phyloP scores from a whole-genome alignment of 225 moss, liverwort and hornwort genomes.

The Anthoceros angustus region DNA sequence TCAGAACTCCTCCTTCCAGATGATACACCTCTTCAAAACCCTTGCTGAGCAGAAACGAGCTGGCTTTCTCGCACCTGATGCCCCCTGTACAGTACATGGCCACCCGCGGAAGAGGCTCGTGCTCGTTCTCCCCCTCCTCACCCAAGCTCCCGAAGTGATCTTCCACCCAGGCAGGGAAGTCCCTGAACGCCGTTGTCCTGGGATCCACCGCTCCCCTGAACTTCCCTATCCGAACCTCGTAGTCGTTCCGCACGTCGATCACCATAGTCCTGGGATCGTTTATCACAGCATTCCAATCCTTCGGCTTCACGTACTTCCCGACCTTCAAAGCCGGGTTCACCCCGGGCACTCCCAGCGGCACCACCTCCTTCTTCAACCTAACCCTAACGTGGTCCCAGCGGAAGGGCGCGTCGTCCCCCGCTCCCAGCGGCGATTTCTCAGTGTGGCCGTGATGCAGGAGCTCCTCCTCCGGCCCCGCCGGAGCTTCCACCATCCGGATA shows the following conservation, averaged over 20 bases:
- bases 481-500: constrained; percentile 62
- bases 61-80: constrained; percentile 90
- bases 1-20: constrained; percentile 77
- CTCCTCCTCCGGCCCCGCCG: constrained; percentile 57
- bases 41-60: constrained; percentile 52
- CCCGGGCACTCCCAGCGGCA: constrained; percentile 76
- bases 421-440: constrained; percentile 65
- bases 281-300: constrained; percentile 94
- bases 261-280: constrained; percentile 63
- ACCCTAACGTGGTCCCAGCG: constrained; percentile 96
- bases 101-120: constrained; percentile 22
- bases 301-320: constrained; percentile 82
- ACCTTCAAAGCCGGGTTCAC: constrained; percentile 65
- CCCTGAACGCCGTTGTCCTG: constrained; percentile 60
- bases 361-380: constrained; percentile 85
- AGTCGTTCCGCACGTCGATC: constrained; percentile 79
- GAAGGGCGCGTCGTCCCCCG: constrained; percentile 80
- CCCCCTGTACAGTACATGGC: constrained; percentile 99
- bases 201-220: constrained; percentile 87
- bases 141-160: constrained; percentile 21
- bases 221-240: constrained; percentile 79
- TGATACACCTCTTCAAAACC: constrained; percentile 93
- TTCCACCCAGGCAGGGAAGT: constrained; percentile 80
- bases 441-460: constrained; percentile 63
- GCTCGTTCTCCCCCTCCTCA: not conserved